phyloP scores from a whole-genome alignment of 768 basidiomycete species.

The Dioszegia hungarica region DNA sequence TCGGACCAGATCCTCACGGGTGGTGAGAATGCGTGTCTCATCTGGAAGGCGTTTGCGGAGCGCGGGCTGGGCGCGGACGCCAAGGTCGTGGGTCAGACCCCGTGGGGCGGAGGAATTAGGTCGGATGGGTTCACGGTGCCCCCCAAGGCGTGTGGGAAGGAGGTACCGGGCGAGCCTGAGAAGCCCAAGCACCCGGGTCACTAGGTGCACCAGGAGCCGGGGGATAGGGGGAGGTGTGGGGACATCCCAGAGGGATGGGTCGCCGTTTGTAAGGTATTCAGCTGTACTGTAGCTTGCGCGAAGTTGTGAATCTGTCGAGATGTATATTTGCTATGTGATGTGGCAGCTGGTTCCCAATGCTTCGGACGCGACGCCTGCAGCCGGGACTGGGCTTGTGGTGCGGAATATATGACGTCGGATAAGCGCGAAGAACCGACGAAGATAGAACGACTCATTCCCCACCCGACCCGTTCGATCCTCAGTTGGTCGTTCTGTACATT shows the following conservation, averaged over 20 bases:
- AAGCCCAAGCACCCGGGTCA: conserved; percentile 4
- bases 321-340: too few relatives aligned
- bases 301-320: background rate
- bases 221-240: background rate
- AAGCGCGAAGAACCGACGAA: background rate
- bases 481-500: too few relatives aligned
- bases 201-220: background rate
- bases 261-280: too few relatives aligned
- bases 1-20: conserved; percentile 85
- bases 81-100: conserved; percentile 65
- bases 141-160: conserved; percentile 49
- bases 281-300: background rate
- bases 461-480: too few relatives aligned
- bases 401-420: background rate
- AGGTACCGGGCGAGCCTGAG: conserved; percentile 10
- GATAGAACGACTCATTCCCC: too few relatives aligned
- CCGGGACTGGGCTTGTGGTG: too few relatives aligned
- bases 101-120: conserved; percentile 89
- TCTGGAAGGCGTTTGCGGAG: conserved; percentile 80
- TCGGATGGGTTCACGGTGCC: conserved; percentile 56
- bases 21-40: conserved; percentile 82
- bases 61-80: conserved; percentile 80
- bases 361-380: too few relatives aligned
- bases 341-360: too few relatives aligned
- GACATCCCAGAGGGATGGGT: too few relatives aligned